A percentile compares a stretch with the other conserved stretches of the same genome.
Conservation (phyloP, 1,284 basidiomycete genomes). For the Heterobasidion annosum region DNA sequence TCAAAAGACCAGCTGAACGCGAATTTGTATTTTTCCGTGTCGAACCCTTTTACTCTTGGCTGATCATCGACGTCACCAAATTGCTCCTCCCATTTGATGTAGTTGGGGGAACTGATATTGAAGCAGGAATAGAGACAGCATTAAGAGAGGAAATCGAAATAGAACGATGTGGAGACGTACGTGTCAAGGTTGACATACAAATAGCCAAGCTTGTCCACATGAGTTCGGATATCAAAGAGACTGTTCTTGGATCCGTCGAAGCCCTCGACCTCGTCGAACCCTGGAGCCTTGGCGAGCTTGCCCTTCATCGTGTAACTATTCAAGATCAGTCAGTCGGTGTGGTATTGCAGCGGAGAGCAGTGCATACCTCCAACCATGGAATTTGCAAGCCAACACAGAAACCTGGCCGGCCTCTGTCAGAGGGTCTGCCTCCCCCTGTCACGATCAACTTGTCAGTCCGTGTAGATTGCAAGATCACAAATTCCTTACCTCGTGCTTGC, state of each 20-base stretch:
- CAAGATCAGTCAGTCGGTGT: background rate
- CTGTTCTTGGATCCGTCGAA: background rate
- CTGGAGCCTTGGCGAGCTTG: background rate
- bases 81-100: background rate
- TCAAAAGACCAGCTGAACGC: background rate
- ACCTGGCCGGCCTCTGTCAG: background rate
- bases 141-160: too few species aligned
- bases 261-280: background rate
- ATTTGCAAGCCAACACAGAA: background rate
- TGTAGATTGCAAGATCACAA: background rate
- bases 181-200: background rate
- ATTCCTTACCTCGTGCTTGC: background rate
- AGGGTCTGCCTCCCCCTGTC: background rate
- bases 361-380: background rate
- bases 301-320: background rate
- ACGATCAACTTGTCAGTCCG: background rate
- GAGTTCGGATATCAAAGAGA: background rate
- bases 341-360: background rate
- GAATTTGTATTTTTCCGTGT: background rate
- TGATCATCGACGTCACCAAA: background rate
- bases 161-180: background rate
- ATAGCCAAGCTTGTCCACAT: background rate
- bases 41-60: background rate
- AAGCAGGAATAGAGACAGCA: too few species aligned
- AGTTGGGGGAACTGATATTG: background rate